Evolutionary conservation across 208 protist species (phyloP).

Genomic region (Crithidia sp.): DNA sequence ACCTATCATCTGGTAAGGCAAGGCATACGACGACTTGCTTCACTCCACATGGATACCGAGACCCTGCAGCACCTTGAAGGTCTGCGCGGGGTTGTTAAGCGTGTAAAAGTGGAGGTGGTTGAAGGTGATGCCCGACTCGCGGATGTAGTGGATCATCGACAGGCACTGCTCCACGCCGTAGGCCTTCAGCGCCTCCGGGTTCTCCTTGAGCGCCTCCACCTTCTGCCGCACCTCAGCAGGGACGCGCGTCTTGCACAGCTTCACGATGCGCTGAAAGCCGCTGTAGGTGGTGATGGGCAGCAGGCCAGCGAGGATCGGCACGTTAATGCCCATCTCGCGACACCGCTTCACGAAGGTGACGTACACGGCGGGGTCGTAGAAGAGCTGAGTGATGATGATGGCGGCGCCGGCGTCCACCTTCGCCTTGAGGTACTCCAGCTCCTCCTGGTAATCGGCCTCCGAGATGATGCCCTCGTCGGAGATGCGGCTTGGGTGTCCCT

Average conservation of each 20-base stretch:
- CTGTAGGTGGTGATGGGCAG: slow-evolving; percentile 91
- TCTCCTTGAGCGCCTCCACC: slow-evolving; percentile 69
- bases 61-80: slow-evolving; percentile 50
- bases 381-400: slow-evolving; percentile 97
- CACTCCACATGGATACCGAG: slow-evolving; percentile 45
- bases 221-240: slow-evolving; percentile 48
- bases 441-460: slow-evolving; percentile 63
- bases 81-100: slow-evolving; percentile 50
- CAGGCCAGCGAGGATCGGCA: slow-evolving; percentile 95
- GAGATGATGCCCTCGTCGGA: slow-evolving; percentile 60
- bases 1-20: too few relatives aligned
- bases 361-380: slow-evolving; percentile 95
- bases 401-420: slow-evolving; percentile 97
- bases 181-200: slow-evolving; percentile 51
- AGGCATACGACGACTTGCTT: too few relatives aligned
- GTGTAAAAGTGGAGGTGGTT: slow-evolving; percentile 87
- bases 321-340: slow-evolving; percentile 87
- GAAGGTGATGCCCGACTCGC: slow-evolving; percentile 50
- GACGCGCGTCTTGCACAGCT: slow-evolving; percentile 77
- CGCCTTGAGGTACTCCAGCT: slow-evolving; percentile 92
- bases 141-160: slow-evolving; percentile 65
- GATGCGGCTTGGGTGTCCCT: slow-evolving; percentile 86
- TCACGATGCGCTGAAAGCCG: slow-evolving; percentile 70
- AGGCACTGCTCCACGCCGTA: slow-evolving; percentile 70
- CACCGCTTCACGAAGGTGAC: slow-evolving; percentile 90